These are phyloP conservation scores for Miscanthus lutarioriparius DNA, from an alignment of 176 grass and related monocot genomes.

Conservation along the genomic window DNA sequence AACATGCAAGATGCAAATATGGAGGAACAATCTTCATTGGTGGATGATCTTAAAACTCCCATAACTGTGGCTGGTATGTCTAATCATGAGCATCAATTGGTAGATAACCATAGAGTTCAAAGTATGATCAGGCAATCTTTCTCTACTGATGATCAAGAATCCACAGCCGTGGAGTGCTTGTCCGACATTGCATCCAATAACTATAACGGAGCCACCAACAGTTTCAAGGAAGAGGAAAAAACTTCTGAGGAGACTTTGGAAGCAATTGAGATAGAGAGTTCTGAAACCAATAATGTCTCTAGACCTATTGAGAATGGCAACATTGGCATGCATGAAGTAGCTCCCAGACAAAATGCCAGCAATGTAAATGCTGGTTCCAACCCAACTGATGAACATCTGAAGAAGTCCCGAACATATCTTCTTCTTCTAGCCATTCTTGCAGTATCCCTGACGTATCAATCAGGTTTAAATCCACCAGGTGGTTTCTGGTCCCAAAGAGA, in stretches of 20 bases:
- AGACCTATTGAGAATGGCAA: background rate
- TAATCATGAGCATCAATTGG: background rate
- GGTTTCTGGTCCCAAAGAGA: constrained; percentile 40
- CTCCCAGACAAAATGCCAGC: background rate
- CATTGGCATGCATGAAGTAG: background rate
- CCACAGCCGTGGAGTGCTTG: background rate
- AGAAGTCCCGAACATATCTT: constrained; percentile 37
- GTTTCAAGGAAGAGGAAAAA: background rate
- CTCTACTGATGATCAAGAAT: background rate
- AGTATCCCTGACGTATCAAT: constrained; percentile 48
- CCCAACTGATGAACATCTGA: constrained; percentile 20
- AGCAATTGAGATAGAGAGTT: background rate
- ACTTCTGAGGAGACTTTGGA: background rate
- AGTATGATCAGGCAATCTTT: background rate
- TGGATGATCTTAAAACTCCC: background rate
- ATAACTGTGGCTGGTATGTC: background rate
- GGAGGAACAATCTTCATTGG: background rate
- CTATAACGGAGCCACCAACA: background rate
- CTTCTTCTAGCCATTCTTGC: constrained; percentile 52
- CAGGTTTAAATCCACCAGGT: constrained; percentile 55
- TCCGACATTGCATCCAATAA: background rate
- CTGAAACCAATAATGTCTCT: background rate
- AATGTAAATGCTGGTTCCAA: background rate
- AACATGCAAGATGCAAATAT: background rate
- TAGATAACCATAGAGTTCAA: background rate